Percentiles rank a stretch among this genome's conserved stretches.
phyloP scores from a whole-genome alignment of 2,329 filamentous ascomycete genomes.

The Penicillium sp. region DNA sequence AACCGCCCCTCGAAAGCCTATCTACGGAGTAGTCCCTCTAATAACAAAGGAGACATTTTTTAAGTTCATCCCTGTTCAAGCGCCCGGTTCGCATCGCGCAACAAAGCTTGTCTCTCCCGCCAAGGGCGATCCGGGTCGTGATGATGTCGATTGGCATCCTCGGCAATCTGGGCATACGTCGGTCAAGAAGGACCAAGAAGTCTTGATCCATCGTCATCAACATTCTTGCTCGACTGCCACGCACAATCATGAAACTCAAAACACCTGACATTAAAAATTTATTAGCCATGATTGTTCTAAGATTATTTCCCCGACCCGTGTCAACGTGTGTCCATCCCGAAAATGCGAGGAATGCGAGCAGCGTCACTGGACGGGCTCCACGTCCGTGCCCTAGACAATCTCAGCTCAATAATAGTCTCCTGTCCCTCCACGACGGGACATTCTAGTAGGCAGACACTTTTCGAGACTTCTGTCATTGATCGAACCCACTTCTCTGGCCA shows the following conservation, averaged over 20 bases:
- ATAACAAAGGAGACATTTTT: not conserved
- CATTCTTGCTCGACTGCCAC: not conserved
- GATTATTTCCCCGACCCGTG: not conserved
- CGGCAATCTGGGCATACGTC: slow-evolving; percentile 8
- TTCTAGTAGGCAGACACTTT: slow-evolving; percentile 7
- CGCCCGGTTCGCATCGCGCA: slow-evolving; percentile 1
- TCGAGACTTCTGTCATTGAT: not conserved
- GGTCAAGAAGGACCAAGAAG: slow-evolving; percentile 5
- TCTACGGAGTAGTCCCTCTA: not conserved
- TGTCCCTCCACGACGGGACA: not conserved
- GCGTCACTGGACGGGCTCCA: not conserved
- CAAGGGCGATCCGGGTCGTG: slow-evolving; percentile 19
- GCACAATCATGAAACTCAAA: not conserved
- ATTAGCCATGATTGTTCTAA: not conserved
- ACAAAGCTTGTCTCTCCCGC: slow-evolving; percentile 24
- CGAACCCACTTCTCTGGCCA: not conserved
- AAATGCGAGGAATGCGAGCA: slow-evolving; percentile 2
- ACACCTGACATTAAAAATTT: not conserved
- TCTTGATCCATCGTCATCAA: slow-evolving; percentile 4
- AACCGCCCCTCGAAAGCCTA: not conserved
- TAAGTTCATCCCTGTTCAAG: not conserved
- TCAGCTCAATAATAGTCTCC: not conserved
- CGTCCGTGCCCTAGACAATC: slow-evolving; percentile 4
- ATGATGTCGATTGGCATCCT: slow-evolving; percentile 19
- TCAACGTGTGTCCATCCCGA: slow-evolving; percentile 1